Evolutionary conservation across 2,329 filamentous ascomycete species (phyloP), one percentile per base, ranked within the genome.

Genomic region (Pseudocercospora eumusae): DNA sequence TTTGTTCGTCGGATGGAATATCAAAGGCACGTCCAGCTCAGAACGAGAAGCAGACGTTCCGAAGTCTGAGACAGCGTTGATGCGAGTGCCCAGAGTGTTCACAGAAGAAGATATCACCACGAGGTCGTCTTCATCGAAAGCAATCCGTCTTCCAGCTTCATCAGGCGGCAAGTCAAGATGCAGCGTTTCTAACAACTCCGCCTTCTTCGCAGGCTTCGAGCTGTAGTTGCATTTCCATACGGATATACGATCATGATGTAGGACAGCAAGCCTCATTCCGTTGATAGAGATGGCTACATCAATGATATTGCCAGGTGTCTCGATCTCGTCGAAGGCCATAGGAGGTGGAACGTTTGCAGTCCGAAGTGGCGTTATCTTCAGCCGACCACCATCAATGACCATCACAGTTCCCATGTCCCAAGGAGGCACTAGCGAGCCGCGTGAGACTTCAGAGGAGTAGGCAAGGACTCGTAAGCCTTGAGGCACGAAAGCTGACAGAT

Each of bases 261-360:
- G 79, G 8, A 96, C 84, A 3, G 87, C 91, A 72, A 98, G 82
- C 7, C 81, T 80, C 1, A 82, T 82, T 54, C 88, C 87, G 53
- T 83, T 82, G 13, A 80, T 81, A 55, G 86, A 89, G 67, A 97
- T 87, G 0, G 88, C 86, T 56, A 95, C 86, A 76, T 97, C 92
- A 18, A 91, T 78, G 2, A 86, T 83, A 57, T 88, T 87, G 0
- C 82, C 82, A 13, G 84, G 79, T 27, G 89, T 76, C 11, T 79
- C 70, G 18, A 97, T 70, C 61, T 96, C 90, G 67, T 89, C 89
- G 65, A 93, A 82, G 15, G 92, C 87, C 92, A 98, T 97, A 0
- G 95, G 95, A 27, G 95, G 95, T 23, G 95, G 95, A 2, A 97
- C 83, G 70, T 95, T 96, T 11, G 92, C 90, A 55, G 88, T 83